Evolutionary conservation across 345 rosid species (phyloP), one percentile per base, ranked within the genome.

Genomic region (Acer yangbiense): DNA sequence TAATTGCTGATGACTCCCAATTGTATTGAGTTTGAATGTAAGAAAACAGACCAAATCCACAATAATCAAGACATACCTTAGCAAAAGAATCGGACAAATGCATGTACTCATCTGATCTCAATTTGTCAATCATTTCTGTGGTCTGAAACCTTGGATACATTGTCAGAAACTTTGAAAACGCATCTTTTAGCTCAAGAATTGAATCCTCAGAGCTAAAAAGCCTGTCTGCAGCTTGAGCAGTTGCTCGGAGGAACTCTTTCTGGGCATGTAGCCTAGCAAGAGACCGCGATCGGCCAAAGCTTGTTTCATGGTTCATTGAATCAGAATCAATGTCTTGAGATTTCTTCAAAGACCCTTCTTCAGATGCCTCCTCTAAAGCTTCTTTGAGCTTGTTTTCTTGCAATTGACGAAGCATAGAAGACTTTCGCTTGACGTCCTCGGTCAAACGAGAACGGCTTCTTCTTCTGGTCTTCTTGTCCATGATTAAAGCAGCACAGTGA

Each of bases 1-100:
- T 88, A 85, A 94, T 92, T 11, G 94, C 83, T 20, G 95, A 85
- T 7, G 98, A 79, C 72, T 90, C 95, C 92, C 95, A 92, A 78
- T 84, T 81, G 65, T 86, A 90, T 9, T 88, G 89, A 43, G 92
- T 88, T 46, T 94, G 98, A 65, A 85, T 78, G 72, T 88, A 82
- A 35, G 98, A 94, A 80, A 94, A 94, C 70, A 94, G 84, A 65
- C 98, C 98, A 75, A 90, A 94, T 54, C 98, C 98, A 75, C 98
- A 94, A 78, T 94, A 92, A 86, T 94, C 98, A 71, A 94, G 98
- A 43, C 98, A 94, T 87, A 94, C 98, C 93, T 89, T 92, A 1
- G 91, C 83, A 32, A 63, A 83, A 77, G 85, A 72, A 44, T 86
- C 92, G 1, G 90, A 81, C 14, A 94, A 85, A 76, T 94, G 94